These are phyloP conservation scores for Trifolium pratense DNA, from an alignment of 306 rosid species.

Conservation along the genomic window DNA sequence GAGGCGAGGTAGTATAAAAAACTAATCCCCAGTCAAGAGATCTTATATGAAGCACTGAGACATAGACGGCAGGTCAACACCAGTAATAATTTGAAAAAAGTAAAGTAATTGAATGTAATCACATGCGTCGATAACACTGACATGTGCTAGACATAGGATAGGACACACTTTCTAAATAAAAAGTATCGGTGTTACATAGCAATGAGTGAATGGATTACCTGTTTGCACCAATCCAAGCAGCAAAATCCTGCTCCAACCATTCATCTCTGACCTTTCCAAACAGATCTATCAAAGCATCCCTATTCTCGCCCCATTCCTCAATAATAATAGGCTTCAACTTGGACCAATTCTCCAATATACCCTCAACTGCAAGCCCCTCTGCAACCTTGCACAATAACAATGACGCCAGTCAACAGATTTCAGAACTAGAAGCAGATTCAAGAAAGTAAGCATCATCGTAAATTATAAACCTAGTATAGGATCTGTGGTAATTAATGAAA, in stretches of 20 bases:
- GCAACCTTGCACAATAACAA: conserved; percentile 72
- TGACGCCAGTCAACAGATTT: conserved; percentile 31
- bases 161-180: no score
- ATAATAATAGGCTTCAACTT: conserved; percentile 76
- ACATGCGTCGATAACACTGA: no score
- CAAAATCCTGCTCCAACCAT: conserved; percentile 80
- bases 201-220: conserved; percentile 55
- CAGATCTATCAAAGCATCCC: conserved; percentile 65
- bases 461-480: conserved; percentile 13
- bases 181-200: not conserved
- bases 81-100: no score
- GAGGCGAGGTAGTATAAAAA: not conserved
- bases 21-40: not conserved
- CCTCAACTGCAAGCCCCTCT: conserved; percentile 77
- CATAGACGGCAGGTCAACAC: no score
- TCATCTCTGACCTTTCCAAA: conserved; percentile 91
- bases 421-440: conserved; percentile 34
- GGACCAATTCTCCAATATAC: conserved; percentile 86
- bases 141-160: not conserved
- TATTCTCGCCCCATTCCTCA: conserved; percentile 87
- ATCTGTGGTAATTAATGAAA: conserved; percentile 19
- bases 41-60: no score
- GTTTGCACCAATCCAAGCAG: conserved; percentile 91
- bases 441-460: conserved; percentile 1
- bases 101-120: no score